Conservation (phyloP, 73 alveolate genomes). For the Halteria grandinella region DNA sequence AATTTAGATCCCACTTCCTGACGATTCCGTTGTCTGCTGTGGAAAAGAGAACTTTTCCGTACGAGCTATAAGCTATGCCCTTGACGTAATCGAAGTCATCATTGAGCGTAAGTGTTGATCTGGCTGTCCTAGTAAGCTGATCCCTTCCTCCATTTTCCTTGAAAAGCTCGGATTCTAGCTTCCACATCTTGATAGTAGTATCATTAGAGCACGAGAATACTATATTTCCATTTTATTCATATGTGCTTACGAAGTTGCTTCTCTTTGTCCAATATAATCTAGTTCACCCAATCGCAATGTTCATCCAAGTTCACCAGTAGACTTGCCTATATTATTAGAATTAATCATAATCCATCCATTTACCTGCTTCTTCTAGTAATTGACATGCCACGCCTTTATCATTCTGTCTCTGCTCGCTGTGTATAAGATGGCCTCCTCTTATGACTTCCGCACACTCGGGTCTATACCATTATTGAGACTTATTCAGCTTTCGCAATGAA, state of each 20-base stretch:
- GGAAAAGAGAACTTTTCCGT: conserved; percentile 5
- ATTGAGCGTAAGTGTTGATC: conserved; percentile 13
- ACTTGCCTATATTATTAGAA: neutral
- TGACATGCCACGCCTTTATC: conserved; percentile 42
- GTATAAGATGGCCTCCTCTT: neutral
- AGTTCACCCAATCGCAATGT: conserved; percentile 48
- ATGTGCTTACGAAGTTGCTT: neutral
- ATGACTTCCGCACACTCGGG: neutral
- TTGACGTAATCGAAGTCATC: conserved; percentile 43
- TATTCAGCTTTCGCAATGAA: neutral
- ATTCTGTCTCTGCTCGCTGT: conserved; percentile 52
- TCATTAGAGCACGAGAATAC: conserved; percentile 55
- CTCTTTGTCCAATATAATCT: neutral
- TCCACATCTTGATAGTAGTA: conserved; percentile 47
- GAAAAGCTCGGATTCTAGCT: neutral
- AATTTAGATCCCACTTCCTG: conserved; percentile 41
- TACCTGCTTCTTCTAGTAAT: conserved; percentile 19
- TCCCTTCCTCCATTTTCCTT: neutral
- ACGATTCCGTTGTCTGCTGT: conserved; percentile 41
- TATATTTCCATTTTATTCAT: neutral
- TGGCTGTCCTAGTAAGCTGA: neutral
- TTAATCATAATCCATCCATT: neutral
- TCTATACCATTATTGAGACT: neutral
- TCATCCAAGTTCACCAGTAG: conserved; percentile 28
- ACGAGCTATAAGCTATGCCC: conserved; percentile 9